phyloP scores from a whole-genome alignment of 495 filamentous ascomycete genomes.

The Aspergillus conjunctus region DNA sequence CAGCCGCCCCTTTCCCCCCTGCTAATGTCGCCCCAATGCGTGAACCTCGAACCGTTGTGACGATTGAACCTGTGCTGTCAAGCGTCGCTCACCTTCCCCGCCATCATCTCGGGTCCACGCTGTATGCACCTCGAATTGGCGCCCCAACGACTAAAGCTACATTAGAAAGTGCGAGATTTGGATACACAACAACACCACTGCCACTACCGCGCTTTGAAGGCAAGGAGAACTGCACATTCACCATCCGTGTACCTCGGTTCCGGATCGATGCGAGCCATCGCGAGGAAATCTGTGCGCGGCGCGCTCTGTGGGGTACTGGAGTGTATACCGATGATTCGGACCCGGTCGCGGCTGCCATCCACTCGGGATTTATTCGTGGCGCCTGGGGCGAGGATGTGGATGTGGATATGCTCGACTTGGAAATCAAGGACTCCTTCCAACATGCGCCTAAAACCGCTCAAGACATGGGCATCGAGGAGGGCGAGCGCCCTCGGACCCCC shows the following conservation, averaged over 20 bases:
- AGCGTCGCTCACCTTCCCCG: conserved; percentile 70
- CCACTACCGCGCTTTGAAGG: conserved; percentile 78
- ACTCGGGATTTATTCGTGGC: conserved; percentile 88
- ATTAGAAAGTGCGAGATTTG: conserved; percentile 57
- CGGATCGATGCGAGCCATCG: conserved; percentile 68
- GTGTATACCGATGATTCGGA: conserved; percentile 97
- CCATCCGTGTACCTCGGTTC: conserved; percentile 78
- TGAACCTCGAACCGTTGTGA: conserved; percentile 63
- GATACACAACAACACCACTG: conserved; percentile 69
- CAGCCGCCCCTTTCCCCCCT: conserved; percentile 33
- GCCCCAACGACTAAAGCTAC: conserved; percentile 50
- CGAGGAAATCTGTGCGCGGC: conserved; percentile 76
- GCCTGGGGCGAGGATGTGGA: conserved; percentile 80
- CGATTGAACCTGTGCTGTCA: conserved; percentile 67
- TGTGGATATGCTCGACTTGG: conserved; percentile 66
- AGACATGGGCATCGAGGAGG: conserved; percentile 25
- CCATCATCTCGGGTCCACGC: conserved; percentile 76
- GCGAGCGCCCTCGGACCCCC: conserved; percentile 41
- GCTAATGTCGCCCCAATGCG: conserved; percentile 49
- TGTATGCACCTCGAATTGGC: conserved; percentile 54
- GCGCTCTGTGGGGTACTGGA: conserved; percentile 87
- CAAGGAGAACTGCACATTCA: conserved; percentile 88
- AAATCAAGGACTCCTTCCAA: conserved; percentile 49
- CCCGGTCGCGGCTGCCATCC: conserved; percentile 87
- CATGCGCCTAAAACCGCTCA: conserved; percentile 37